Percentiles rank a stretch among this genome's conserved stretches.
Conservation (phyloP, 139 green algal species). For the Chlorella sorokiniana region DNA sequence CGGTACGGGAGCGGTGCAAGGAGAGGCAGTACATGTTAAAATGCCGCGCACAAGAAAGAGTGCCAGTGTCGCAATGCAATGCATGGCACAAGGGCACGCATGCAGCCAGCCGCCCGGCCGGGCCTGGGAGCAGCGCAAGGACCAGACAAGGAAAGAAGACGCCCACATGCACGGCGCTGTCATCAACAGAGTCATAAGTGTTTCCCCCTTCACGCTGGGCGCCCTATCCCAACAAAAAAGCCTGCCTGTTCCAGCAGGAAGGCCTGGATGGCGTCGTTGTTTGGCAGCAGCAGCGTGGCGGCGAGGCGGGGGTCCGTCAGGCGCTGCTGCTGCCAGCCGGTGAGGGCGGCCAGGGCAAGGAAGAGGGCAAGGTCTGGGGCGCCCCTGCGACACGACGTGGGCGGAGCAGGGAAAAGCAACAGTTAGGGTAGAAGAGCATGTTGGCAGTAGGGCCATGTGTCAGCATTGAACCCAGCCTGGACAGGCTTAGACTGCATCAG, state of each 20-base stretch:
- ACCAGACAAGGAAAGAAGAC: too few species aligned
- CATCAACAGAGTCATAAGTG: neutral
- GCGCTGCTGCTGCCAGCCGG: neutral
- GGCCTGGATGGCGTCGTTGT: neutral
- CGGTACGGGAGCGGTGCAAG: neutral
- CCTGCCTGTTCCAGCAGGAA: conserved; percentile 7
- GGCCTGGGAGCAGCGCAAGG: too few species aligned
- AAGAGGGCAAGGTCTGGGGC: conserved; percentile 18
- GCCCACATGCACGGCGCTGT: neutral
- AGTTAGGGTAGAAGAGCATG: neutral
- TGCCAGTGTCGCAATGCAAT: too few species aligned
- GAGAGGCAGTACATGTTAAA: neutral
- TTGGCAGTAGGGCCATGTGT: neutral
- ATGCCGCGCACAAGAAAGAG: too few species aligned
- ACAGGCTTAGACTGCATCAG: too few species aligned
- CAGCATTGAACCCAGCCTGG: too few species aligned
- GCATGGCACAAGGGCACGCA: too few species aligned
- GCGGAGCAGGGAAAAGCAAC: neutral
- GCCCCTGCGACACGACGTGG: neutral
- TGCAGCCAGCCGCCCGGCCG: too few species aligned
- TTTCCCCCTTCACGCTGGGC: neutral
- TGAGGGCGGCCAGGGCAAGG: conserved; percentile 6
- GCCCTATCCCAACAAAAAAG: too few species aligned
- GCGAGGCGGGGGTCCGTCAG: conserved; percentile 1
- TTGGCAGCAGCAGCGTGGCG: conserved; percentile 23